A percentile compares a stretch with the other conserved stretches of the same genome.
These are phyloP conservation scores for Solanum chacoense DNA, from an alignment of 305 asterid species.

Conservation along the genomic window DNA sequence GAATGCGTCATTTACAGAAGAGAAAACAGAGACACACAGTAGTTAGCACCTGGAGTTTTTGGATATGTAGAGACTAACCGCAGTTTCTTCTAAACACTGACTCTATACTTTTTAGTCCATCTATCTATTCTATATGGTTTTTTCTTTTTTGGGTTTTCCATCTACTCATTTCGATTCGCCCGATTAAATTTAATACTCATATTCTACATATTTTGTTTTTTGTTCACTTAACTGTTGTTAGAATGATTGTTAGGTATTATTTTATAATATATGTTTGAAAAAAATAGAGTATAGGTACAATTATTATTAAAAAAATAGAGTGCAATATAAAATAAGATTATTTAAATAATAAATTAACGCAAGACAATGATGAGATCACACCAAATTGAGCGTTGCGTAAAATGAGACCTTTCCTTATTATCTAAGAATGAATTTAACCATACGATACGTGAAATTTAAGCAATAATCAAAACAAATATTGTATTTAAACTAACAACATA, in stretches of 20 bases:
- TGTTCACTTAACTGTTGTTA: background rate
- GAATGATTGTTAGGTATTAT: background rate
- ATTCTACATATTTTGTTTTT: background rate
- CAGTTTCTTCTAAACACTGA: background rate
- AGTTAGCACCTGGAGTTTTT: background rate
- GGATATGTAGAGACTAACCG: background rate
- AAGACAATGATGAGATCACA: background rate
- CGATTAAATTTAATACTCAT: no score
- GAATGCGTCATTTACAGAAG: background rate
- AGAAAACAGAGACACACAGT: background rate
- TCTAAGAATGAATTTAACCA: no score
- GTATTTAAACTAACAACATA: no score
- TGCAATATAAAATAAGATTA: background rate
- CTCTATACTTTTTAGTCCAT: background rate
- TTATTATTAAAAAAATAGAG: background rate
- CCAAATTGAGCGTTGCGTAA: rapidly evolving
- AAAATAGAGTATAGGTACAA: background rate
- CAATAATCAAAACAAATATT: no score
- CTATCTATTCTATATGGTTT: background rate
- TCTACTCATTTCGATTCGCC: rapidly evolving
- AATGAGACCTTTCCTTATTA: no score
- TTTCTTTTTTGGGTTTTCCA: no score
- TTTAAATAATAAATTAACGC: background rate
- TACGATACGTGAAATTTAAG: background rate
- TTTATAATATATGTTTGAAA: rapidly evolving